phyloP scores from a whole-genome alignment of 2,329 filamentous ascomycete genomes.

The Hysterium pulicare region DNA sequence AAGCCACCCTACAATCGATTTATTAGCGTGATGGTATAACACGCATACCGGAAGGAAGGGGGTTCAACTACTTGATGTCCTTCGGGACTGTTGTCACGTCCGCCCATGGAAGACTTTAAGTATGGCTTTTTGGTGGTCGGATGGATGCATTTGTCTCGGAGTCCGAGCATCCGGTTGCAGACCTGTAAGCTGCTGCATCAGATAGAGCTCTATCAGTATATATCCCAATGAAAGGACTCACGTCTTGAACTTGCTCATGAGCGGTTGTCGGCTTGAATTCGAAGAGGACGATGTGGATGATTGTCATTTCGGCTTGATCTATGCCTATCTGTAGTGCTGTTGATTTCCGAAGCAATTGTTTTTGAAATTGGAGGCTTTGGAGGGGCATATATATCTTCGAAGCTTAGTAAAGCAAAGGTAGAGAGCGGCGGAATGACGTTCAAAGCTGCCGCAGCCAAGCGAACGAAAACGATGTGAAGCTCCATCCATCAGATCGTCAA shows the following conservation, averaged over 20 bases:
- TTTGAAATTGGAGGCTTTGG: neutral
- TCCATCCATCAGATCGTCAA: no score
- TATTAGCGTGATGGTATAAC: neutral
- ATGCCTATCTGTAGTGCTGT: no score
- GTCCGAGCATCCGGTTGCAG: conserved; percentile 54
- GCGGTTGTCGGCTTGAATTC: conserved; percentile 57
- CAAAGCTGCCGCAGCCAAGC: no score
- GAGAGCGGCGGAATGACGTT: no score
- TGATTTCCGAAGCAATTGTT: neutral
- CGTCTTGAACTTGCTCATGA: conserved; percentile 53
- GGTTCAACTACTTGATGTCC: conserved; percentile 53
- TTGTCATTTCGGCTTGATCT: conserved; percentile 58
- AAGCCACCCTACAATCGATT: conserved; percentile 51
- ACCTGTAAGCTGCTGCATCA: conserved; percentile 39
- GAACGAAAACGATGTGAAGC: no score
- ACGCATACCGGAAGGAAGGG: neutral
- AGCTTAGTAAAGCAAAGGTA: neutral
- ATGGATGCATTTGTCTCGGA: conserved; percentile 59
- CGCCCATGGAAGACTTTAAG: conserved; percentile 57
- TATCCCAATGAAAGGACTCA: conserved; percentile 34
- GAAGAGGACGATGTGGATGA: conserved; percentile 68
- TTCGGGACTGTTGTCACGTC: conserved; percentile 61
- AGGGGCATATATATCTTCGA: neutral
- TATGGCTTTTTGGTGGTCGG: conserved; percentile 59
- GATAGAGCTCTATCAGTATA: conserved; percentile 7